These are phyloP conservation scores for Paracoccidioides brasiliensis DNA, from an alignment of 2,329 filamentous ascomycete genomes.

Conservation along the genomic window DNA sequence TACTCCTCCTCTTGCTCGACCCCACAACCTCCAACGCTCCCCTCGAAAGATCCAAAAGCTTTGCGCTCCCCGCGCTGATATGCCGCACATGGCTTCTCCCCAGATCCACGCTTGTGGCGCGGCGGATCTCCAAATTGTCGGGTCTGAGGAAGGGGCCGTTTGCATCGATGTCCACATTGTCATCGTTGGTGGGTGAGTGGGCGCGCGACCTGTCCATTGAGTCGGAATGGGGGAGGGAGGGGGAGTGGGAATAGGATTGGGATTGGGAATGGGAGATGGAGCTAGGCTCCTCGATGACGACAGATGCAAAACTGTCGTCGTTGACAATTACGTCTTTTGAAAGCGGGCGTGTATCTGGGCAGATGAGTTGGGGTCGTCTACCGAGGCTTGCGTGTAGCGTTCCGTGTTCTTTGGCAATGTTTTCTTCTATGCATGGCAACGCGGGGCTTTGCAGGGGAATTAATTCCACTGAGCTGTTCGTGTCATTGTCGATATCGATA, in stretches of 20 bases:
- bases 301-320: slow-evolving; percentile 28
- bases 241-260: too few species aligned
- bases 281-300: too few species aligned
- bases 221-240: too few species aligned
- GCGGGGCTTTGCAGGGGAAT: too few species aligned
- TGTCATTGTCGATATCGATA: too few species aligned
- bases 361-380: slow-evolving; percentile 52
- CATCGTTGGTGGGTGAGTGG: slow-evolving; percentile 12
- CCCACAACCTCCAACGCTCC: slow-evolving; percentile 40
- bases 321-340: slow-evolving; percentile 49
- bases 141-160: slow-evolving; percentile 14
- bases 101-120: slow-evolving; percentile 59
- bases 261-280: too few species aligned
- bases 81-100: slow-evolving; percentile 53
- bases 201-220: slow-evolving; percentile 15
- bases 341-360: slow-evolving; percentile 43
- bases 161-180: too few species aligned
- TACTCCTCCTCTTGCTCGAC: background rate
- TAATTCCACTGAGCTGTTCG: too few species aligned
- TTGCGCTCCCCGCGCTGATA: slow-evolving; percentile 66
- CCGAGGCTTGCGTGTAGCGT: slow-evolving; percentile 41
- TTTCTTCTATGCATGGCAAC: background rate
- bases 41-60: slow-evolving; percentile 54
- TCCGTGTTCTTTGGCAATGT: slow-evolving; percentile 22
- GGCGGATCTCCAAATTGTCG: slow-evolving; percentile 35